Percentiles rank a stretch among this genome's conserved stretches.
phyloP scores from a whole-genome alignment of 176 grass and related monocot genomes.

The Urochloa ruziziensis region DNA sequence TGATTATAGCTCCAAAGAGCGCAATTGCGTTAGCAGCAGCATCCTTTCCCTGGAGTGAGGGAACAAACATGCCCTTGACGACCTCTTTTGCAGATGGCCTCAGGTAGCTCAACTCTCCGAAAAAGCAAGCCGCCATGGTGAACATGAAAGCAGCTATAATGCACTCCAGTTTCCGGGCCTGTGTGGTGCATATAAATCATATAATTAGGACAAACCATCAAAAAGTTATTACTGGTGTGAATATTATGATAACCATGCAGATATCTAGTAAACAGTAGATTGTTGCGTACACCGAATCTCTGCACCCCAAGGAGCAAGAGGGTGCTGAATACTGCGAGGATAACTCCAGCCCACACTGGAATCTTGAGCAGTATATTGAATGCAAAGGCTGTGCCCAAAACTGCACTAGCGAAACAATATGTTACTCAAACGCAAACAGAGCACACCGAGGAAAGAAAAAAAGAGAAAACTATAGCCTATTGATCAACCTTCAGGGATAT shows the following conservation, averaged over 20 bases:
- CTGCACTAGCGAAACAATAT: slow-evolving; percentile 6
- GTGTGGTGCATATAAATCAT: neutral
- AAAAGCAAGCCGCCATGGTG: slow-evolving; percentile 82
- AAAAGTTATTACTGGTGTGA: neutral
- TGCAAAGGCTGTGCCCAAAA: slow-evolving; percentile 76
- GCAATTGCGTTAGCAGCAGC: slow-evolving; percentile 63
- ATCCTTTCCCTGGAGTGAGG: slow-evolving; percentile 50
- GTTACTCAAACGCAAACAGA: neutral
- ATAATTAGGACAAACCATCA: neutral
- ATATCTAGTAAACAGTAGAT: neutral
- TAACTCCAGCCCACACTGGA: slow-evolving; percentile 76
- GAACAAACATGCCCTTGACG: slow-evolving; percentile 69
- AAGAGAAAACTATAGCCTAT: neutral
- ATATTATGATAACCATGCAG: neutral
- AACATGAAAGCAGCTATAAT: slow-evolving; percentile 60
- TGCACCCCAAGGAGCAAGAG: slow-evolving; percentile 65
- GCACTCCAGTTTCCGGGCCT: slow-evolving; percentile 76
- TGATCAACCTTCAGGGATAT: slow-evolving; percentile 74
- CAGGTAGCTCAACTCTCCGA: slow-evolving; percentile 76
- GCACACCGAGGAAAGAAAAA: neutral
- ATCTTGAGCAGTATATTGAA: slow-evolving; percentile 83
- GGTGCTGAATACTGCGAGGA: slow-evolving; percentile 67
- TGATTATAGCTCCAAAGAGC: slow-evolving; percentile 74
- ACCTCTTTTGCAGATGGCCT: slow-evolving; percentile 61
- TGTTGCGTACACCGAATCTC: slow-evolving; percentile 55